Evolutionary conservation across 306 rosid genomes (phyloP), one percentile per base, ranked within the genome.

Genomic region (Acacia acuminata): DNA sequence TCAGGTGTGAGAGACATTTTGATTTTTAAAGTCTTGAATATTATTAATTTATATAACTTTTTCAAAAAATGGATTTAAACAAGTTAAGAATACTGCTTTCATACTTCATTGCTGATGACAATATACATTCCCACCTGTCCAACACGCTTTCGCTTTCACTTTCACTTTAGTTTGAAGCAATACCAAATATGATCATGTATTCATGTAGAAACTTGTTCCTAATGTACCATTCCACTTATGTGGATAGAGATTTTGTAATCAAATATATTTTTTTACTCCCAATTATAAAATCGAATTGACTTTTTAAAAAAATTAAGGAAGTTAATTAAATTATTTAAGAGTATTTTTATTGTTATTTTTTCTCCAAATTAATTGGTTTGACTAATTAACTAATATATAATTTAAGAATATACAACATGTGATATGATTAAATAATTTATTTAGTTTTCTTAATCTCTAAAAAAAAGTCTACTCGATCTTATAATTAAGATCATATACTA

Each of bases 81-180:
- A 7, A 24, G n/a, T 16, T 24, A 11, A 2, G n/a, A 27, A 63
- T 13, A 25, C 13, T 25, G 36, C 67, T 44, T 71, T 24, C 56
- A 24, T 13, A 22, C 55, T 71, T 71, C 56, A 44, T 25, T 36
- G 44, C 48, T 68, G 25, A 68, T 40, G 22, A 36, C 71, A 32
- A 15, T 27, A 17, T 67, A 17, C 27, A 67, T 64, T 64, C 3
- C 25, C 25, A 36, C 47, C 53, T 44, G 38, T 71, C 38, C 53
- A 14, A 19, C 10, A 44, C 4, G 12, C 50, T 70, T 44, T 71
- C 75, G 0, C n/a, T n/a, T 27, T 27, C 27, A 27, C 45, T 71
- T 71, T 71, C 40, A 44, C 76, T 71, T 71, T 43, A 71, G 45
- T 71, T 45, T 22, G 7, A 71, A 71, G 76, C 22, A 71, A 71